phyloP scores from a whole-genome alignment of 352 stramenopile genomes.

The Hyaloperonospora arabidopsidis region DNA sequence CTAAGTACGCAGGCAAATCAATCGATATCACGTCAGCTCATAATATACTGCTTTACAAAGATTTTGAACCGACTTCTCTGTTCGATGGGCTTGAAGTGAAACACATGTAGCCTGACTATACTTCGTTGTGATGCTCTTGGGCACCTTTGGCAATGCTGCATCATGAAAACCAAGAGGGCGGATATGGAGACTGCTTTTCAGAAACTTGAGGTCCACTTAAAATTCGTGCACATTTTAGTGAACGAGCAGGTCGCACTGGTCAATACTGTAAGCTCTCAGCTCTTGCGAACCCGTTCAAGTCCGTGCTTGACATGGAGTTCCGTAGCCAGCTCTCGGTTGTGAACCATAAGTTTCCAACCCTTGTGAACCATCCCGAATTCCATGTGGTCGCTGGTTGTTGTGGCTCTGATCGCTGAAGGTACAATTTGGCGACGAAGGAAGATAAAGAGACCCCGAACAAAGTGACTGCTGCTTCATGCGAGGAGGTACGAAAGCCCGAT shows the following conservation, averaged over 20 bases:
- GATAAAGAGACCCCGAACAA: constrained; percentile 39
- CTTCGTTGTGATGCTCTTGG: too few relatives aligned
- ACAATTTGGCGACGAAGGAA: constrained; percentile 33
- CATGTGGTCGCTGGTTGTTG: constrained; percentile 81
- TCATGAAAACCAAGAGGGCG: constrained; percentile 84
- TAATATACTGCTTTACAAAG: too few relatives aligned
- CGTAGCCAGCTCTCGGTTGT: constrained; percentile 84
- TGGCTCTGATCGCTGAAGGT: constrained; percentile 56
- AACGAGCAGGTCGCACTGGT: constrained; percentile 89
- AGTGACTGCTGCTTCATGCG: constrained; percentile 33
- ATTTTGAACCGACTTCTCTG: too few relatives aligned
- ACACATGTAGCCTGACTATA: too few relatives aligned
- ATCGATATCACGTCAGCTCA: too few relatives aligned
- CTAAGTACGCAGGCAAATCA: too few relatives aligned
- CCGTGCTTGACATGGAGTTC: constrained; percentile 86
- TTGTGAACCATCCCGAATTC: constrained; percentile 92
- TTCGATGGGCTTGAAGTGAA: too few relatives aligned
- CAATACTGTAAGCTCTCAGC: constrained; percentile 87
- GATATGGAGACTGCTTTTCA: constrained; percentile 84
- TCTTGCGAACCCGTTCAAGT: constrained; percentile 92
- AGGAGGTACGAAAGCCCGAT: constrained; percentile 51
- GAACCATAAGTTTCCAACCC: constrained; percentile 88
- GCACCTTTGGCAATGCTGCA: constrained; percentile 61
- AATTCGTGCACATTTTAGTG: constrained; percentile 87
- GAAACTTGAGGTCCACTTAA: constrained; percentile 84